Evolutionary conservation across 306 rosid species (phyloP), one percentile per base, ranked within the genome.

Genomic region (Quercus wislizeni): DNA sequence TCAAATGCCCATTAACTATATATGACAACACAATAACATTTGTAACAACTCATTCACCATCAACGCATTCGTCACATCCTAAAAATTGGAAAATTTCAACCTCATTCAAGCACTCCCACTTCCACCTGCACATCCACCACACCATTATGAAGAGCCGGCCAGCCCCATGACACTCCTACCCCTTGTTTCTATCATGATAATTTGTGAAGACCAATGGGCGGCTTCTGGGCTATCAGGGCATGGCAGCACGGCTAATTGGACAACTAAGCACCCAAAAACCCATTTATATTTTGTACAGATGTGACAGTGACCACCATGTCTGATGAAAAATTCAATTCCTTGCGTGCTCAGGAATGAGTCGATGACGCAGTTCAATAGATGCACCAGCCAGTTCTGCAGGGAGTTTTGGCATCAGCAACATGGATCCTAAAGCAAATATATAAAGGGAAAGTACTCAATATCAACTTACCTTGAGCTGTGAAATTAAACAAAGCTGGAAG

Each of bases 331-430:
- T 58, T 91, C 76, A 86, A 81, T 65, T 80, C 81, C 85, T 86
- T 25, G 83, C 91, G 73, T 96, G 98, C 84, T 90, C 96, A 0
- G 98, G 98, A 82, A 96, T 93, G 78, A 96, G 94, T 20, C 97
- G 97, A 6, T 85, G 87, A 28, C 92, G 94, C 85, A 96, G 88
- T 77, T 96, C 98, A 6, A 89, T 86, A 1, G 98, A 74, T 64
- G 89, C 90, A 9, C 86, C 97, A 12, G 96, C 87, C 80, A 96
- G 85, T 83, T 96, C 99, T 96, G 92, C 90, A 77, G 13, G 70
- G 65, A 30, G 25, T 11, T 33, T 74, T 31, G 19, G 33, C n/a
- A 73, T 91, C 51, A 86, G 86, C 46, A 73, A 59, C 33, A 6
- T 55, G 55, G 19, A 76, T 41, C 1, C 23, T 35, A 31, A 76